Evolutionary conservation across 108 stramenopile genomes (phyloP), one percentile per base, ranked within the genome.

Genomic region (Epipyxis sp.): DNA sequence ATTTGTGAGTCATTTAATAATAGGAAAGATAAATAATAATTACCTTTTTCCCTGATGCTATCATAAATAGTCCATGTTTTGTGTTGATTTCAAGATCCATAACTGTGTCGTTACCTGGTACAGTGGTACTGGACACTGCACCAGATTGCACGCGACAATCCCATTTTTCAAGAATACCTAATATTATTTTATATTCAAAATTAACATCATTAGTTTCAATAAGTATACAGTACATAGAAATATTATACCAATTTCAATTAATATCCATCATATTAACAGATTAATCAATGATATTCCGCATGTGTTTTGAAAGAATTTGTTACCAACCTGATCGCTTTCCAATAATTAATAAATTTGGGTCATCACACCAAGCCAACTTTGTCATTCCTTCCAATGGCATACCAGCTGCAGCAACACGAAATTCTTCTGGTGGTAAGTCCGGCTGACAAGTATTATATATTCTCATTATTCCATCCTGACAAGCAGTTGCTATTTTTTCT

Each of bases 391-490:
- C 69, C 59, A 78, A 42, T 69, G 44, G 25, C n/a, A n/a, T n/a
- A 37, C 30, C 3, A 32, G 40, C 43, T 16, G 71, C 27, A 3
- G 34, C 71, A 34, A 74, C 34, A 6, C 27, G 37, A 37, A 54
- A 34, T 3, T 3, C 71, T 3, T 10, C 42, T 6, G 71, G 13
- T 6, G 10, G 6, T 27, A 6, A 13, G 25, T 30, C 43, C n/a
- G 71, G n/a, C 20, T 74, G 44, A 39, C 44, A 46, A 27, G 32
- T 37, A 77, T 93, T 89, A 80, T 84, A 99, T 30, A 99, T 77
- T 43, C 94, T 89, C 40, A 96, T 76, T 40, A 90, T 68, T 20
- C 94, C 96, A 69, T 97, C 96, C 78, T 97, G 91, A 61, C 98
- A 96, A 1, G 93, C 97, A 13, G 95, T 94, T 20, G 92, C 95